These are phyloP conservation scores for Yarrowia galli DNA, from an alignment of 1,139 yeast species.

Conservation along the genomic window DNA sequence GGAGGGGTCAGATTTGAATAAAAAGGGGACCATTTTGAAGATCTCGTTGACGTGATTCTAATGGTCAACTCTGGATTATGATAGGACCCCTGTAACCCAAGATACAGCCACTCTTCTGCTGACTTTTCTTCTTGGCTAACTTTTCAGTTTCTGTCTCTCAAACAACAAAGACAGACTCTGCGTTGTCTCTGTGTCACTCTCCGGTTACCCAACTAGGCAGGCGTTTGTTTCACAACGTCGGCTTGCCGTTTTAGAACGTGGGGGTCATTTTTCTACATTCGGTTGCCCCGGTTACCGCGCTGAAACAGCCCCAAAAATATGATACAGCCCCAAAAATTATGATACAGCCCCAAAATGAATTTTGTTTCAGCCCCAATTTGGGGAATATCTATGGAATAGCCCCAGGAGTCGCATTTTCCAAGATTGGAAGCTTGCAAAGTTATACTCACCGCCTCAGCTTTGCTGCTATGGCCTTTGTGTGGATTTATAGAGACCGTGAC, in stretches of 20 bases:
- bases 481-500: too few species aligned
- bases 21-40: not conserved
- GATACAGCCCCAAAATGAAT: too few species aligned
- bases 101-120: not conserved
- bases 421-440: too few species aligned
- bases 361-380: too few species aligned
- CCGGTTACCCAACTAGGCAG: conserved; percentile 7
- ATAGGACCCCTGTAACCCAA: not conserved
- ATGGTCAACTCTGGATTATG: not conserved
- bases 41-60: not conserved
- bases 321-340: too few species aligned
- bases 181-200: not conserved
- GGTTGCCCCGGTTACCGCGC: too few species aligned
- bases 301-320: too few species aligned
- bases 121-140: not conserved
- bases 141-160: not conserved
- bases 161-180: not conserved
- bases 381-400: too few species aligned
- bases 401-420: too few species aligned
- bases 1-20: not conserved
- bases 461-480: too few species aligned
- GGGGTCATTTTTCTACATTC: not conserved
- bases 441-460: too few species aligned
- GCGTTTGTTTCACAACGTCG: not conserved
- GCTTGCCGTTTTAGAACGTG: conserved; percentile 5